A percentile compares a stretch with the other conserved stretches of the same genome.
Evolutionary conservation across 2,329 filamentous ascomycete genomes (phyloP).

Genomic region (Xylaria sp.): DNA sequence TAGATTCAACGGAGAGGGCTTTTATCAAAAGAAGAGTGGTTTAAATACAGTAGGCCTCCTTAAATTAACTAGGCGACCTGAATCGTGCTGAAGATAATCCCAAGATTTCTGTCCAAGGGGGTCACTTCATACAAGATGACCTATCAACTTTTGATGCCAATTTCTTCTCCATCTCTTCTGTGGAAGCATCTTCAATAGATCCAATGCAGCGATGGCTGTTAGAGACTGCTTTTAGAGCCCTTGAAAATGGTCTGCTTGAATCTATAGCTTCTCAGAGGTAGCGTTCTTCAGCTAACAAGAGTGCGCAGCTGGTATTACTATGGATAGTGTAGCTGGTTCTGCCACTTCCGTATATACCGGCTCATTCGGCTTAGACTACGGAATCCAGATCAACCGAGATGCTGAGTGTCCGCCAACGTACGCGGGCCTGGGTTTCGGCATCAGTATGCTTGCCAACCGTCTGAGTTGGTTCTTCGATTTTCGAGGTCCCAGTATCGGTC

Average conservation of each 20-base stretch:
- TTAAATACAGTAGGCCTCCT: slow-evolving; percentile 2
- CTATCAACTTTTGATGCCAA: slow-evolving; percentile 32
- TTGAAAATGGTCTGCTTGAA: slow-evolving; percentile 25
- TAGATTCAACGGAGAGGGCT: not conserved
- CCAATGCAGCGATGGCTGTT: slow-evolving; percentile 29
- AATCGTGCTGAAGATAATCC: not conserved
- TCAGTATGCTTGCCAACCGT: slow-evolving; percentile 43
- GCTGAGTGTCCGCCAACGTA: not conserved
- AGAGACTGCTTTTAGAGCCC: slow-evolving; percentile 30
- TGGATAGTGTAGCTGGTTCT: slow-evolving; percentile 19
- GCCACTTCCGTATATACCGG: slow-evolving; percentile 29
- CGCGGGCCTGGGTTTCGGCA: not conserved
- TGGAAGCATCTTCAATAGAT: slow-evolving; percentile 33
- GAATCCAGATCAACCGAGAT: not conserved
- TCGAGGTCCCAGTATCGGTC: slow-evolving; percentile 46
- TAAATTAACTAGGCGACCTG: not conserved
- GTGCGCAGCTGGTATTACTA: slow-evolving; percentile 23
- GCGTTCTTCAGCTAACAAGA: not conserved
- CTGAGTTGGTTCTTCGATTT: slow-evolving; percentile 48
- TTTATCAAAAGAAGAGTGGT: not conserved
- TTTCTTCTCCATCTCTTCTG: slow-evolving; percentile 34
- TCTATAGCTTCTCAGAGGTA: not conserved
- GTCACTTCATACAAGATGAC: slow-evolving; percentile 33
- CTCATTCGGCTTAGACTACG: slow-evolving; percentile 25
- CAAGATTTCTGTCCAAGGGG: slow-evolving; percentile 14